Evolutionary conservation across 2,329 filamentous ascomycete genomes (phyloP), one percentile per base, ranked within the genome.

Genomic region (Hansfordia pulvinata): DNA sequence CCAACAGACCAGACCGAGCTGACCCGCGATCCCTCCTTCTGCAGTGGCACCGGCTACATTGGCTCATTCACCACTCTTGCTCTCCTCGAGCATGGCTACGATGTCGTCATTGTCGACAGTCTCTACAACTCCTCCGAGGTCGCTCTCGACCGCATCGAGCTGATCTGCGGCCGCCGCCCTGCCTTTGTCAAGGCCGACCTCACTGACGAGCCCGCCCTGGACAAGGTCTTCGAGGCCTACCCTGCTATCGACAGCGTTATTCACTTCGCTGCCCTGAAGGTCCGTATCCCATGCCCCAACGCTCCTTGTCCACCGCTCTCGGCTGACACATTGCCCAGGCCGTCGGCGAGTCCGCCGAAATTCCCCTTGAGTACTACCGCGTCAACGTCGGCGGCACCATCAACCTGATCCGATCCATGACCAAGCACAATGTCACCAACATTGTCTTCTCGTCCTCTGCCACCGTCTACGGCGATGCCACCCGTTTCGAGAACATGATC

Each of bases 391-490:
- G 79, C 49, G 92, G 90, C 53, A 90, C 84, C 44, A 76, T 98
- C 45, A 68, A 76, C 42, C 79, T 98, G 25, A 71, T 98, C 35
- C 70, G 76, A 37, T 76, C 76, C 46, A 96, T 98, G 85, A 69
- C 73, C 49, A 76, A 76, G 54, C 74, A 94, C 66, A 78, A 88
- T 56, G 86, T 98, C 41, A 72, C 73, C 58, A 96, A 93, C 65
- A 90, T 98, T 46, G 90, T 98, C 57, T 98, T 98, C 63, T 96
- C 88, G 34, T 94, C 85, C 35, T 94, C 86, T 2, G 90, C 90
- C 18, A 98, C 92, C 41, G 90, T 98, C 40, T 98, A 98, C 55
- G 90, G 90, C 49, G 92, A 98, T 56, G 90, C 88, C 28, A 96
- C 90, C 23, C 81, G 85, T 50, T 83, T 94, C 60, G 76, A 80